phyloP scores from a whole-genome alignment of 1,284 basidiomycete species.

The Cryptococcus neoformans region DNA sequence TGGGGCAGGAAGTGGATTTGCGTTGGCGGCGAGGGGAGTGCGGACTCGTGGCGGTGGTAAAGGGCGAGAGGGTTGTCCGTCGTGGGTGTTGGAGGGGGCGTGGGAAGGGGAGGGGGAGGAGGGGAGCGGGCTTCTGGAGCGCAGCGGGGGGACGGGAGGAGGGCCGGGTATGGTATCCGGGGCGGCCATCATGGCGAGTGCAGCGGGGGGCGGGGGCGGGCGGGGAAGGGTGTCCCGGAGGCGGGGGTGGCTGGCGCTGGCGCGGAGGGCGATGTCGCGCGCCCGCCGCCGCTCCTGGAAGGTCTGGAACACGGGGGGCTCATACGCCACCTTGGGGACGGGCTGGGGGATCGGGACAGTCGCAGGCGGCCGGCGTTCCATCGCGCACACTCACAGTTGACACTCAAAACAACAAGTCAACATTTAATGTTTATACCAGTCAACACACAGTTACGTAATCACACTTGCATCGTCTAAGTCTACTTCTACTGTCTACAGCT shows the following conservation, averaged over 20 bases:
- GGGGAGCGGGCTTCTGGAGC: slow-evolving; percentile 6
- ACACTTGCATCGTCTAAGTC: no score
- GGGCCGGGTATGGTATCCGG: slow-evolving; percentile 4
- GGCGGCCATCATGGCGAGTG: slow-evolving; percentile 18
- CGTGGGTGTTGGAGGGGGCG: neutral
- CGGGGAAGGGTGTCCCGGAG: neutral
- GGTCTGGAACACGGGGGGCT: slow-evolving; percentile 43
- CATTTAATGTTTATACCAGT: neutral
- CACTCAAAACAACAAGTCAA: neutral
- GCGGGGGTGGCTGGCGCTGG: slow-evolving; percentile 5
- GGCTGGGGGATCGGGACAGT: slow-evolving; percentile 16
- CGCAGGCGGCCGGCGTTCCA: neutral
- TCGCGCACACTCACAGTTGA: neutral
- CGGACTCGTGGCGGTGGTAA: neutral
- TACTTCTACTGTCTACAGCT: slow-evolving; percentile 9
- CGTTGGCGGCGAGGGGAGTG: neutral
- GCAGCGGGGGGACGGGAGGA: slow-evolving; percentile 7
- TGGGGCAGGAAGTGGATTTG: neutral
- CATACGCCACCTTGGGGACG: slow-evolving; percentile 30
- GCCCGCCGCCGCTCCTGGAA: slow-evolving; percentile 45
- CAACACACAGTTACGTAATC: no score
- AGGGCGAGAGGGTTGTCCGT: neutral
- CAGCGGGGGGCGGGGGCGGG: slow-evolving; percentile 3
- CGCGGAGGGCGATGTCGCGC: slow-evolving; percentile 29
- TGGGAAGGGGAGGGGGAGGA: neutral